Evolutionary conservation across 1,284 basidiomycete genomes (phyloP).

Genomic region (Pseudozyma flocculosa): DNA sequence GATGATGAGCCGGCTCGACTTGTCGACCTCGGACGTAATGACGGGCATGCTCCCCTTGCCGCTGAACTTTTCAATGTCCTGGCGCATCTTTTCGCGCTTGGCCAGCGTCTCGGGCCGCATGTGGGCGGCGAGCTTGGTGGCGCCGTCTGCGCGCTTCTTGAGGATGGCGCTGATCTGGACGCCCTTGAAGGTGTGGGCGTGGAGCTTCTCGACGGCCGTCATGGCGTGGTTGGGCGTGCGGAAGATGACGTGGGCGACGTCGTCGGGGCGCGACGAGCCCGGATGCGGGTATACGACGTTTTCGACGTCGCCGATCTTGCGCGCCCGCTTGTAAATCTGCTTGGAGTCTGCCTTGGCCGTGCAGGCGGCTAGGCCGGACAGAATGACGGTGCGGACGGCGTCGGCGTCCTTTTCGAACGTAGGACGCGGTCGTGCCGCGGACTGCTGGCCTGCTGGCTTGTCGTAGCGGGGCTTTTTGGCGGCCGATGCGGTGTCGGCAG

Average conservation of each 20-base stretch:
- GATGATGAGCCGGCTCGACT: slow-evolving; percentile 76
- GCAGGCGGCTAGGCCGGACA: slow-evolving; percentile 48
- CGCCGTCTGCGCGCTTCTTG: slow-evolving; percentile 76
- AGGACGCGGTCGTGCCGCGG: neutral
- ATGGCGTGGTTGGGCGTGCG: slow-evolving; percentile 70
- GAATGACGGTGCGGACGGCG: slow-evolving; percentile 51
- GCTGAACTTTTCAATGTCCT: slow-evolving; percentile 41
- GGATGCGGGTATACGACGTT: slow-evolving; percentile 40
- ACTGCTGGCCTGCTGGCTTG: slow-evolving; percentile 3
- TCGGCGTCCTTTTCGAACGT: slow-evolving; percentile 40
- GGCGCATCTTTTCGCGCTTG: slow-evolving; percentile 60
- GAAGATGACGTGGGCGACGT: slow-evolving; percentile 73
- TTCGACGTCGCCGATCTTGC: slow-evolving; percentile 56
- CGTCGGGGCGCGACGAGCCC: slow-evolving; percentile 30
- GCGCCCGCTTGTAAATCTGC: slow-evolving; percentile 52
- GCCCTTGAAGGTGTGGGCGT: slow-evolving; percentile 92
- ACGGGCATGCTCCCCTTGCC: slow-evolving; percentile 33
- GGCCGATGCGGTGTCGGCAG: slow-evolving; percentile 8
- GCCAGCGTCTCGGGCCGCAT: slow-evolving; percentile 58
- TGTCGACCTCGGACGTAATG: slow-evolving; percentile 27
- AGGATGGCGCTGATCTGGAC: slow-evolving; percentile 80
- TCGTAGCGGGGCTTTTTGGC: slow-evolving; percentile 10
- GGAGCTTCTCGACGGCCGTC: slow-evolving; percentile 76
- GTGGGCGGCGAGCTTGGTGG: slow-evolving; percentile 63
- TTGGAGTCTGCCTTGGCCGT: slow-evolving; percentile 44